Conservation (phyloP, 2,329 filamentous ascomycete species). For the Stemphylium lycopersici region DNA sequence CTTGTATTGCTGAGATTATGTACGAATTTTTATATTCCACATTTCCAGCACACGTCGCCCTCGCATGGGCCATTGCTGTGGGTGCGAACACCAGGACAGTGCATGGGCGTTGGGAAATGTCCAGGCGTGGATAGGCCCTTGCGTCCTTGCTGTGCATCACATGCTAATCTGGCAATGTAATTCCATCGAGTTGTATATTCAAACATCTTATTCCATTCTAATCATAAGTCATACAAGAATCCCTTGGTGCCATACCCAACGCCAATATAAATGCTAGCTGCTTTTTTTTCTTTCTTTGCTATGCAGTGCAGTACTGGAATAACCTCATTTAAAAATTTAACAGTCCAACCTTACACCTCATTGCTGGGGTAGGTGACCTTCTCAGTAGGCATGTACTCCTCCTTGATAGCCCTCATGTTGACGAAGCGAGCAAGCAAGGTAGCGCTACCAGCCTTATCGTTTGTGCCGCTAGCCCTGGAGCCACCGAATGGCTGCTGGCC, state of each 20-base stretch:
- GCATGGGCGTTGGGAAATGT: too few species aligned
- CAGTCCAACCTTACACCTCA: constrained; percentile 39
- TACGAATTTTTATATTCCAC: too few species aligned
- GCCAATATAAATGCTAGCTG: not conserved
- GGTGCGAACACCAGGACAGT: too few species aligned
- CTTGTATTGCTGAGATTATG: too few species aligned
- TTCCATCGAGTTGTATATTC: not conserved
- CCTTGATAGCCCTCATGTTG: constrained; percentile 63
- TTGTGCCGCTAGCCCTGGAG: constrained; percentile 62
- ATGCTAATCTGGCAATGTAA: not conserved
- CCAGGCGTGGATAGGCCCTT: not conserved
- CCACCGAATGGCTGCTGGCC: constrained; percentile 61
- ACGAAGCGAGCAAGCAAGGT: constrained; percentile 61
- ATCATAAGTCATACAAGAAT: too few species aligned
- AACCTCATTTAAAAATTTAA: too few species aligned
- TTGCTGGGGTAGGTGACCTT: constrained; percentile 62
- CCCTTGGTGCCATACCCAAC: not conserved
- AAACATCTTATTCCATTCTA: not conserved
- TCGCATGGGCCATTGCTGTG: too few species aligned
- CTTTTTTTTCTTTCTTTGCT: too few species aligned
- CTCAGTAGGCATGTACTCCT: constrained; percentile 58
- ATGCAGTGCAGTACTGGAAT: too few species aligned
- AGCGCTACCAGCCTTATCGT: constrained; percentile 63
- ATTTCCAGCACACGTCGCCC: too few species aligned
- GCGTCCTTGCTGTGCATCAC: too few species aligned